Percentiles rank a stretch among this genome's conserved stretches.
Conservation (phyloP, 495 filamentous ascomycete genomes). For the Aspergillus nanangensis region DNA sequence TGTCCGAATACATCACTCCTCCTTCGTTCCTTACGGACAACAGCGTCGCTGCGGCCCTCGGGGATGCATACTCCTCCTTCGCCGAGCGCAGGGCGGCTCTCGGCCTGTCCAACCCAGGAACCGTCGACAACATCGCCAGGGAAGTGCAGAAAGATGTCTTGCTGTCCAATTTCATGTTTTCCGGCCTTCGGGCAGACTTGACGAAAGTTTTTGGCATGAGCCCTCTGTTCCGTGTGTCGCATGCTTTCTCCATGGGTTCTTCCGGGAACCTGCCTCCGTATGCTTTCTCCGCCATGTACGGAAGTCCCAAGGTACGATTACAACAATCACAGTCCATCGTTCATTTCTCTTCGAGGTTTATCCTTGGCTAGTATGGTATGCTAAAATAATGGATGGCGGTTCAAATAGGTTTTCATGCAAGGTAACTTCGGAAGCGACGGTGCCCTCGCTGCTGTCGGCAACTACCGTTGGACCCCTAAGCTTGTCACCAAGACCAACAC, state of each 20-base stretch:
- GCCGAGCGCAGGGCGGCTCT: slow-evolving; percentile 79
- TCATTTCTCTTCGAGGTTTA: background rate
- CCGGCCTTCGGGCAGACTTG: slow-evolving; percentile 88
- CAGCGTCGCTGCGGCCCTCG: slow-evolving; percentile 59
- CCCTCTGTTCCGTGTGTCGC: slow-evolving; percentile 94
- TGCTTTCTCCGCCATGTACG: slow-evolving; percentile 88
- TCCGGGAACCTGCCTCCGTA: slow-evolving; percentile 83
- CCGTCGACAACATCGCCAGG: slow-evolving; percentile 82
- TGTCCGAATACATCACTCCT: slow-evolving; percentile 47
- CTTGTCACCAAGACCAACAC: slow-evolving; percentile 81
- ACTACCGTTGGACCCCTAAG: slow-evolving; percentile 76
- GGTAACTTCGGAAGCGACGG: slow-evolving; percentile 91
- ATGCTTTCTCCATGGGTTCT: slow-evolving; percentile 89
- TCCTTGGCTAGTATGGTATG: too few species aligned
- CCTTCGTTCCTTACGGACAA: slow-evolving; percentile 69
- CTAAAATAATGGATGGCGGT: too few species aligned
- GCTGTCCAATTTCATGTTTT: slow-evolving; percentile 91
- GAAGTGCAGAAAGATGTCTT: slow-evolving; percentile 95
- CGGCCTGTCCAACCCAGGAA: slow-evolving; percentile 86
- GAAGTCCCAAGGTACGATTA: slow-evolving; percentile 81
- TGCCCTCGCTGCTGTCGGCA: slow-evolving; percentile 73
- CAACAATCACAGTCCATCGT: slow-evolving; percentile 1
- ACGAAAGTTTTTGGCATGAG: slow-evolving; percentile 91
- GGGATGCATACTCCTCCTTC: slow-evolving; percentile 79
- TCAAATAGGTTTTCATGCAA: slow-evolving; percentile 81